These are phyloP conservation scores for Claviceps pusilla DNA, from an alignment of 2,329 filamentous ascomycete genomes.

Conservation along the genomic window DNA sequence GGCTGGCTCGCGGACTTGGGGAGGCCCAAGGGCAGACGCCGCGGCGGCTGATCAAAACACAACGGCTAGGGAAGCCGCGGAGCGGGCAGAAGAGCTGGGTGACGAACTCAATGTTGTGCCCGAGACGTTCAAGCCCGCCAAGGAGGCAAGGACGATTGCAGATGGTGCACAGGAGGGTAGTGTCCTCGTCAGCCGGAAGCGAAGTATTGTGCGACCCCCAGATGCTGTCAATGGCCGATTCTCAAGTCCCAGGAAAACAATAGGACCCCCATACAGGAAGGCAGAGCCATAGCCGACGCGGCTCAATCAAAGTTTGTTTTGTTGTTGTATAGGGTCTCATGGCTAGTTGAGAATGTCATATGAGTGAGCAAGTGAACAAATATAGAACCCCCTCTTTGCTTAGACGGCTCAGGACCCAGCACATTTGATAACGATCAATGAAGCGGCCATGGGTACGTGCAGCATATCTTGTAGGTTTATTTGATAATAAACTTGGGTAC, in stretches of 20 bases:
- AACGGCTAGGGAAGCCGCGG: conserved; percentile 69
- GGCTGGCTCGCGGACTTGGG: conserved; percentile 88
- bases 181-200: conserved; percentile 29
- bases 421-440: no score
- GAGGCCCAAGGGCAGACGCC: conserved; percentile 80
- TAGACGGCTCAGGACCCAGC: no score
- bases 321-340: background rate
- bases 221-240: conserved; percentile 67
- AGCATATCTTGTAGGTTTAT: no score
- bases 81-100: conserved; percentile 60
- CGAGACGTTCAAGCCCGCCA: conserved; percentile 59
- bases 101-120: conserved; percentile 85
- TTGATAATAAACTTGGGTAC: no score
- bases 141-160: conserved; percentile 29
- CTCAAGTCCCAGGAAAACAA: conserved; percentile 37
- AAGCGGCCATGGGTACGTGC: no score
- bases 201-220: conserved; percentile 54
- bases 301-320: background rate
- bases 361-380: no score
- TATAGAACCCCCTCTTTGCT: no score
- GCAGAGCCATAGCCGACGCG: background rate
- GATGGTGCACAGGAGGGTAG: conserved; percentile 14
- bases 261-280: background rate
- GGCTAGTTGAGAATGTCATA: no score
- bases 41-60: conserved; percentile 61